Base-by-base conservation (phyloP, 2,329 filamentous ascomycete genomes). In the Monilinia laxa region DNA sequence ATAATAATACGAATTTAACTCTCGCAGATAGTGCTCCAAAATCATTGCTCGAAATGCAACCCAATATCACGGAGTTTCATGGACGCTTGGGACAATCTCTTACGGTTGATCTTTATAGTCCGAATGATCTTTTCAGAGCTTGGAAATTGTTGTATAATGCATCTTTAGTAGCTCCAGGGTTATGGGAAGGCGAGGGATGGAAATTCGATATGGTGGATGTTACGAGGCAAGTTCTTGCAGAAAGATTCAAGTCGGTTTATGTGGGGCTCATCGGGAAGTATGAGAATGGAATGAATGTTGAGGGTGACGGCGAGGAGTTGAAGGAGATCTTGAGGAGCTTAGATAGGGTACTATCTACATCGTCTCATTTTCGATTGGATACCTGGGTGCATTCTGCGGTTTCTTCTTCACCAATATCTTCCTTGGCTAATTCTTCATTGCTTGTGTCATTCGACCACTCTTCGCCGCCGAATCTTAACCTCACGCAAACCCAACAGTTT, bases 171-270 rank as follows among this genome's bases (percentile, higher is more conserved):
- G 42, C 10, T 2, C 42, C 42, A 7, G 42, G 35, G 12, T n/a
- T 59, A 9, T 59, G 57, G 57, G 18, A 49, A 31, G 28, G 47
- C 16, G 25, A 35, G 28, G 57, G 42, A 16, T 59, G 57, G 57
- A 49, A 49, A 35, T 59, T 35, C 28, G 57, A 59, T 23, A 35
- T 59, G 20, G 57, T 59, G 57, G 57, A 59, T 59, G 11, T 59
- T 6, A 59, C 57, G 2, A 47, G 57, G 20, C 23, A 59, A 14
- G 42, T 59, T 23, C 42, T 59, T 11, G 42, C 57, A 0, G 57
- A 59, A 28, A 49, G 20, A 3, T 59, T 59, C 10, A 49, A 35
- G 9, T 18, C 14, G 20, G 2, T 9, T 10, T 59, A 59, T 35
- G 23, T n/a, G 25, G 42, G 40, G 5, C 10, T 59, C 18, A 23